Evolutionary conservation across 371 early-diverging fungal species (phyloP), one percentile per base, ranked within the genome.

Genomic region (Syncephalis fuscata): DNA sequence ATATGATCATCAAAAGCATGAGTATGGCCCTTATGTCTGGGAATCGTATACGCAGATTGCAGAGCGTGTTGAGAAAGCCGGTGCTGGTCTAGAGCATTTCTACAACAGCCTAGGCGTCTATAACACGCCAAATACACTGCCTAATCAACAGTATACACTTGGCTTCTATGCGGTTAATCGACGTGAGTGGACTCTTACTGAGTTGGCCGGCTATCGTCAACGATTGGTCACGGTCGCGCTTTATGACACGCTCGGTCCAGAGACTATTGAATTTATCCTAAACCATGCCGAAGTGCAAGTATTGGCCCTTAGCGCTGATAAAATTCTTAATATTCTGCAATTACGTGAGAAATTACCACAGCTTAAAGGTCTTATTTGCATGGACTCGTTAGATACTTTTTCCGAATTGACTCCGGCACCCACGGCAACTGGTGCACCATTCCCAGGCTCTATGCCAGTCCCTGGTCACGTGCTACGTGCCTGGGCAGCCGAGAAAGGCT

Each of bases 141-240:
- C 32, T 32, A 32, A 32, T 16, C n/a, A 15, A 9, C 20, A 25
- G 46, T 43, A 23, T 57, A 41, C 72, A 32, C 54, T 82, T 17
- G 83, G 83, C 40, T 62, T 85, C 39, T 81, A 76, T 70, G 60
- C 79, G 24, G 67, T 82, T 53, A 98, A 98, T 61, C 68, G 98
- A 39, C 64, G 82, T 17, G 98, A 98, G 56, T 98, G 98, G 98
- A 63, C 80, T 20, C 70, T 91, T 22, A 58, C 81, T n/a, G 92
- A 87, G 47, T 60, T 48, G 26, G 47, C 44, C 1, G 26, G 32
- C 15, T 48, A 51, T 19, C 58, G 62, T 16, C 74, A 74, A 44
- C 66, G 67, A 47, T 56, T 74, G n/a, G 58, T 67, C 48, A 71
- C 78, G n/a, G 85, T 86, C 11, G 86, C 92, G 0, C 65, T 95